phyloP scores from a whole-genome alignment of 2,329 filamentous ascomycete species.

The Colletotrichum sp. region DNA sequence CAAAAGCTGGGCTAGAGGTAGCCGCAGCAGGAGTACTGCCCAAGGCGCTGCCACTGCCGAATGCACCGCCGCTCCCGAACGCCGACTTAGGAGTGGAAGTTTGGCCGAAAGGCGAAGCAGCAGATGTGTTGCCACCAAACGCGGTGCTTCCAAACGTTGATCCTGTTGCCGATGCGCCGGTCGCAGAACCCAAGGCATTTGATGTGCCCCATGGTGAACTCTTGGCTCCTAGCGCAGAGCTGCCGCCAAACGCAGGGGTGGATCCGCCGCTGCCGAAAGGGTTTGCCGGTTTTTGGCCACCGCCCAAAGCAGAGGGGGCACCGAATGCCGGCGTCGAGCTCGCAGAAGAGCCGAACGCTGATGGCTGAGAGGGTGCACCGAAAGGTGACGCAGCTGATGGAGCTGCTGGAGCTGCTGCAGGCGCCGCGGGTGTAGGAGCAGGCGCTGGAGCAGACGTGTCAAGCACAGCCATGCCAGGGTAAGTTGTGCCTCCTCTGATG shows the following conservation, averaged over 20 bases:
- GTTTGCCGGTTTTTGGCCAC: conserved; percentile 12
- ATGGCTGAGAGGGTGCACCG: conserved; percentile 24
- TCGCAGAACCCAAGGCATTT: background rate
- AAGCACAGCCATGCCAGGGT: conserved; percentile 66
- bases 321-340: conserved; percentile 25
- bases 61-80: conserved; percentile 1
- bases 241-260: conserved; percentile 49
- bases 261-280: conserved; percentile 29
- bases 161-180: conserved; percentile 27
- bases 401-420: conserved; percentile 32
- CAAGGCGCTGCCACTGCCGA: background rate
- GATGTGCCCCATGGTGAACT: conserved; percentile 55
- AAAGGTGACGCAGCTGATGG: conserved; percentile 29
- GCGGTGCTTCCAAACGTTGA: conserved; percentile 48
- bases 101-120: conserved; percentile 54
- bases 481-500: conserved; percentile 74
- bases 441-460: conserved; percentile 33
- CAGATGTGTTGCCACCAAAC: conserved; percentile 45
- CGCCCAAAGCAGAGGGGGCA: conserved; percentile 40
- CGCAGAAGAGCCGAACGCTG: conserved; percentile 22
- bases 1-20: conserved; percentile 36
- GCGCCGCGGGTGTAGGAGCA: conserved; percentile 15
- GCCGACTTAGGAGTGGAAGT: conserved; percentile 36
- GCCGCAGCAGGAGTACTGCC: conserved; percentile 21
- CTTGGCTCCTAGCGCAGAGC: conserved; percentile 54